phyloP scores from a whole-genome alignment of 1,139 yeast genomes.

The Blastobotrys malaysiensis region DNA sequence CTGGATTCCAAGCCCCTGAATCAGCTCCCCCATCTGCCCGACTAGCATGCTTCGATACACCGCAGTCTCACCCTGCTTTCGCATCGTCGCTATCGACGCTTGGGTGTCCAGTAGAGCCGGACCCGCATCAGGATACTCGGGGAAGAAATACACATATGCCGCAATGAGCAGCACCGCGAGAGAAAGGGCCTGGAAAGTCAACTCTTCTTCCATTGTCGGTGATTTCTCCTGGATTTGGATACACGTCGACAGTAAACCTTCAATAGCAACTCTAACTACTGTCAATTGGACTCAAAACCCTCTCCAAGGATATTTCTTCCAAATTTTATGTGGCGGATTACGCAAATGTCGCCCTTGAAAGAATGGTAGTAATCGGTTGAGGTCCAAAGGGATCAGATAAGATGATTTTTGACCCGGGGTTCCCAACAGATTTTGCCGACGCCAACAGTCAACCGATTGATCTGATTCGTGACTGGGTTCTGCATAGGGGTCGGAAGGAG shows the following conservation, averaged over 20 bases:
- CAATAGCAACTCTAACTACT: not conserved
- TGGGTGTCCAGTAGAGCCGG: constrained; percentile 51
- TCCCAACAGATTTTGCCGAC: not conserved
- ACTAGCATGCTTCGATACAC: constrained; percentile 57
- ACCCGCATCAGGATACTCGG: constrained; percentile 44
- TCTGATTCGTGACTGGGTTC: not conserved
- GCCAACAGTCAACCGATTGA: not conserved
- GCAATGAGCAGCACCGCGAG: constrained; percentile 18
- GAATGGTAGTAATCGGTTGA: too few relatives aligned
- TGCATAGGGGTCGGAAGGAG: not conserved
- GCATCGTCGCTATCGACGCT: constrained; percentile 47
- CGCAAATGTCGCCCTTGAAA: too few relatives aligned
- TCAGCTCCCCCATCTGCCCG: constrained; percentile 32
- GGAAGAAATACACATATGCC: constrained; percentile 24
- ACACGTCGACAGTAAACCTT: too few relatives aligned
- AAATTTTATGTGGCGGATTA: too few relatives aligned
- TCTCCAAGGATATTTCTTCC: not conserved
- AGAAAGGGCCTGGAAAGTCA: constrained; percentile 21
- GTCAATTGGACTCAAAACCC: not conserved
- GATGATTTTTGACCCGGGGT: not conserved
- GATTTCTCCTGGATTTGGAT: not conserved
- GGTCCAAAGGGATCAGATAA: not conserved
- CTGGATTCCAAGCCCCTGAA: constrained; percentile 53
- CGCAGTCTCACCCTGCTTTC: constrained; percentile 53
- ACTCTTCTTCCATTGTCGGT: constrained; percentile 13